Evolutionary conservation across 768 basidiomycete genomes (phyloP).

Genomic region (Amanita phalloides): DNA sequence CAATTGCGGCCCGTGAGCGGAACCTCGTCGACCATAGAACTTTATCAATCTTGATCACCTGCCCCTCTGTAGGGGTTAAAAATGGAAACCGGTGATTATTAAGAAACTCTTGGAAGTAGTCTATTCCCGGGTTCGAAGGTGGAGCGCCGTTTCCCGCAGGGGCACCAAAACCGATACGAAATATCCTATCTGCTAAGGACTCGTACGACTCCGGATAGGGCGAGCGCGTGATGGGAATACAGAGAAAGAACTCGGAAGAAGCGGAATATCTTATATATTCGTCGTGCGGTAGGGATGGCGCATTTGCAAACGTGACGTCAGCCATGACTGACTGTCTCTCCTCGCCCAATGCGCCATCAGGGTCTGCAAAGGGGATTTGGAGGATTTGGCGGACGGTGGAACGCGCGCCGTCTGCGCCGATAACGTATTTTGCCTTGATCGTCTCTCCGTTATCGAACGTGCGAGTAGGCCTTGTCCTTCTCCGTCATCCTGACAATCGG

Average conservation of each 20-base stretch:
- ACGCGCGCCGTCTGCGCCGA: slow-evolving; percentile 41
- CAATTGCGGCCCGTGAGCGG: slow-evolving; percentile 7
- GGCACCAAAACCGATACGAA: slow-evolving; percentile 29
- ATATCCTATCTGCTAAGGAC: slow-evolving; percentile 14
- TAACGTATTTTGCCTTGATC: slow-evolving; percentile 32
- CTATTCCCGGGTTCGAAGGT: slow-evolving; percentile 23
- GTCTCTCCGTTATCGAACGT: slow-evolving; percentile 33
- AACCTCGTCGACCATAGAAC: slow-evolving; percentile 20
- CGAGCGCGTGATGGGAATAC: slow-evolving; percentile 22
- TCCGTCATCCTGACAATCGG: slow-evolving; percentile 17
- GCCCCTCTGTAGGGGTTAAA: slow-evolving; percentile 15
- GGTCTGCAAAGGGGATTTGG: slow-evolving; percentile 34
- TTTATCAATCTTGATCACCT: slow-evolving; percentile 24
- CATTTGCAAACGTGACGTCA: slow-evolving; percentile 28
- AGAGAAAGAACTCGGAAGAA: slow-evolving; percentile 22
- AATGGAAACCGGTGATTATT: slow-evolving; percentile 21
- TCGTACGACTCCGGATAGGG: slow-evolving; percentile 9
- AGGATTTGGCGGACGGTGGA: slow-evolving; percentile 32
- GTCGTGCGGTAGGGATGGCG: slow-evolving; percentile 12
- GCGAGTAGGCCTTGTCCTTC: slow-evolving; percentile 21
- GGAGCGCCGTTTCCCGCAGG: slow-evolving; percentile 22
- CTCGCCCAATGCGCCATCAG: slow-evolving; percentile 18
- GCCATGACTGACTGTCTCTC: slow-evolving; percentile 32
- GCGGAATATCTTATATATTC: slow-evolving; percentile 16
- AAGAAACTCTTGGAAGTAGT: slow-evolving; percentile 32